A percentile compares a stretch with the other conserved stretches of the same genome.
These are phyloP conservation scores for Tetrastigma voinierianum DNA, from an alignment of 164 flowering plant genomes.

Conservation along the genomic window DNA sequence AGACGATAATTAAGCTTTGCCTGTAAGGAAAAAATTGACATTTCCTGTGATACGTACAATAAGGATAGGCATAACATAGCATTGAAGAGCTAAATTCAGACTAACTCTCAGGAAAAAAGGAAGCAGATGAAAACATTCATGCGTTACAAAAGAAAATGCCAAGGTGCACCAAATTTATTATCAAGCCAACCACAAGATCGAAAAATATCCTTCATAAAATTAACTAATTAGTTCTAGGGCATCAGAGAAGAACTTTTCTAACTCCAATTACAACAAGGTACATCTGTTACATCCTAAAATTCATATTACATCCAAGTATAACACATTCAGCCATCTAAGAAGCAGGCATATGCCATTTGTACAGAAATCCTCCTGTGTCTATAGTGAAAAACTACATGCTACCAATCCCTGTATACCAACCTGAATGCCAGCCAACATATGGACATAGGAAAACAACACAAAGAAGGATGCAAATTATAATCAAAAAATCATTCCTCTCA, in stretches of 20 bases:
- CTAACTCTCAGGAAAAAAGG: too few relatives aligned
- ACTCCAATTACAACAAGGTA: not conserved
- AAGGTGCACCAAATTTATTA: too few relatives aligned
- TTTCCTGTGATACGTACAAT: too few relatives aligned
- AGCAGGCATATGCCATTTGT: not conserved
- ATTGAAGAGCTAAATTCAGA: too few relatives aligned
- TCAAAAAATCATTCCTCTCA: not conserved
- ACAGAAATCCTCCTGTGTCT: not conserved
- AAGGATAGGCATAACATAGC: too few relatives aligned
- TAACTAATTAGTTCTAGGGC: too few relatives aligned
- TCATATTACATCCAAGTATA: not conserved
- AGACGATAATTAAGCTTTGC: too few relatives aligned
- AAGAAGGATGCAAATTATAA: not conserved
- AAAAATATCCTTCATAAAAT: too few relatives aligned
- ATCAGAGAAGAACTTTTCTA: not conserved
- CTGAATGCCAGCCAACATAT: not conserved
- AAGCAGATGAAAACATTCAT: too few relatives aligned
- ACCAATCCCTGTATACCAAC: not conserved
- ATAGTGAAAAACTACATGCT: not conserved
- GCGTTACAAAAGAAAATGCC: too few relatives aligned
- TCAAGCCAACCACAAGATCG: too few relatives aligned
- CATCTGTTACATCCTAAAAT: not conserved
- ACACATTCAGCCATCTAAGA: not conserved
- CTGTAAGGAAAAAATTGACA: too few relatives aligned
- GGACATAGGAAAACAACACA: not conserved